Conservation (phyloP, 441 rosid species). For the Mallotus repandus region DNA sequence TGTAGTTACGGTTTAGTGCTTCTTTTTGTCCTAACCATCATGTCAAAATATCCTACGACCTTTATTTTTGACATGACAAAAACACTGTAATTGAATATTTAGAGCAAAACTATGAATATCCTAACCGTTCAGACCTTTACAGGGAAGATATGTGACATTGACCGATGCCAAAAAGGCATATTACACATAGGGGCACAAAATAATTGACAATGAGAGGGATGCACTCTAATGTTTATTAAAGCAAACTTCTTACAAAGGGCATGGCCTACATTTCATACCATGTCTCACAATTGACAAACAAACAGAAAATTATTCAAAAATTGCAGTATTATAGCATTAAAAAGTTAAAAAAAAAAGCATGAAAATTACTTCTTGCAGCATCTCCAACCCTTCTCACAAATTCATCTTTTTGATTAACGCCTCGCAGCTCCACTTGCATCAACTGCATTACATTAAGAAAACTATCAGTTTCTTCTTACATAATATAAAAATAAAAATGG, state of each 20-base stretch:
- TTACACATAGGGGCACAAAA: background rate
- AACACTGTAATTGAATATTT: background rate
- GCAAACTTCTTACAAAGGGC: background rate
- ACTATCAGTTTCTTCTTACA: too few relatives aligned
- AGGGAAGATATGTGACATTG: background rate
- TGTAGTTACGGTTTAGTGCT: background rate
- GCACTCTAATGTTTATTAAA: background rate
- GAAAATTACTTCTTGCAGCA: conserved; percentile 61
- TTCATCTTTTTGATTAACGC: conserved; percentile 58
- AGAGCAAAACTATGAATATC: background rate
- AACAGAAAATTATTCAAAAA: conserved; percentile 10
- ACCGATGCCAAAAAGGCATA: background rate
- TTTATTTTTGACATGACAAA: background rate
- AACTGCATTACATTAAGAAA: conserved; percentile 39
- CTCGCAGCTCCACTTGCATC: conserved; percentile 59
- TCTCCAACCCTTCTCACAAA: conserved; percentile 71
- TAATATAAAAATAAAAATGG: background rate
- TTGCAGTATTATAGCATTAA: background rate
- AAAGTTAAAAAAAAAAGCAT: conserved; percentile 1
- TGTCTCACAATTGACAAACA: background rate
- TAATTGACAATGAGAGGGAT: background rate
- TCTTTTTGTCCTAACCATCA: conserved; percentile 2
- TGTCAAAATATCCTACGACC: background rate
- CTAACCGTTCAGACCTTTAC: background rate
- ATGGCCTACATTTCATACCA: background rate